Evolutionary conservation across 495 filamentous ascomycete species (phyloP), one percentile per base, ranked within the genome.

Genomic region (Xylaria nigripes): DNA sequence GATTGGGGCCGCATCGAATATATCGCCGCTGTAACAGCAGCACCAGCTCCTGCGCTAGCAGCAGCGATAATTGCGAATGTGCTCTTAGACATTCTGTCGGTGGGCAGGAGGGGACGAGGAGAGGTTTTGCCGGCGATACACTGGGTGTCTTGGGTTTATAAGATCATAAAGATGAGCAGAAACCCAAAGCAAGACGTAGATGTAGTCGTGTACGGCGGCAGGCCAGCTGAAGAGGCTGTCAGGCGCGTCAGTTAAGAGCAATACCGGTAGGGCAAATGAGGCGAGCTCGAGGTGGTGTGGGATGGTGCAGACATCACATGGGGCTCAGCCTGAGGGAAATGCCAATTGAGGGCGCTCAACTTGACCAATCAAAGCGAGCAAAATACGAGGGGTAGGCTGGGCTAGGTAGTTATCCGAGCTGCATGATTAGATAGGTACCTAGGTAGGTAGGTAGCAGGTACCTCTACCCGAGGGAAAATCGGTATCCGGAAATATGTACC

Each of bases 31-130:
- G 90, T 95, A 47, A 86, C 73, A 54, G 87, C 88, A 46, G 90
- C 91, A 19, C 92, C 93, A 36, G 89, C 85, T 66, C 87, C 89
- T 43, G 93, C 93, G 65, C 89, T 87, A 67, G 86, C 86, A 45
- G 87, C 91, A 38, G 90, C 93, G 60, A 96, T 86, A 41, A 93
- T 78, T 41, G 89, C 90, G 55, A 96, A 62, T 21, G 91, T 95
- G 24, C 83, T 77, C 71, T 95, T 95, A 23, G 89, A 90, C 88
- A 91, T 90, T 53, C 50, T 55, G 46, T 19, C 21, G 24, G 29
- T n/a, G 63, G 60, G 55, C 6, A 40, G 36, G 18, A 19, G n/a
- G 36, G 3, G 36, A 18, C 36, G 13, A 12, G 32, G 13, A 42
- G 27, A 50, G 56, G 51, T 45, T 47, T 41, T 51, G 46, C 24